Conservation (phyloP, 192 early-diverging fungal genomes). For the Chytriomyces sp. region DNA sequence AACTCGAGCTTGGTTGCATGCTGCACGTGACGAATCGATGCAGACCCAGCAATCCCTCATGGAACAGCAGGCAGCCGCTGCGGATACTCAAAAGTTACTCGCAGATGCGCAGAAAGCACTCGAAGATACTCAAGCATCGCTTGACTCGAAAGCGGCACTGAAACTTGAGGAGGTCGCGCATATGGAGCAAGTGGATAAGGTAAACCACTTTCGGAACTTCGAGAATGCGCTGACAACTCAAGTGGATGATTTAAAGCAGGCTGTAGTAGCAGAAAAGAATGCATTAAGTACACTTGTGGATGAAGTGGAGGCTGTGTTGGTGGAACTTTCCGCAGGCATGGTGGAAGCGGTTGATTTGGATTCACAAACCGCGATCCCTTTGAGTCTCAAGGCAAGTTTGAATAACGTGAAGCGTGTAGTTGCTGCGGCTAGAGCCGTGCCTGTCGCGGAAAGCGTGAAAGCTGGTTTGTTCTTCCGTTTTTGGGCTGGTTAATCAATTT, state of each 20-base stretch:
- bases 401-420: neutral
- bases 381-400: conserved; percentile 1
- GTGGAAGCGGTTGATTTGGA: neutral
- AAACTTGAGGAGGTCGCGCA: neutral
- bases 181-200: neutral
- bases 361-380: neutral
- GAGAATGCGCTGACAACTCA: neutral
- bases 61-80: too few relatives aligned
- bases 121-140: neutral
- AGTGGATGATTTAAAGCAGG: neutral
- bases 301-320: neutral
- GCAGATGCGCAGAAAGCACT: neutral
- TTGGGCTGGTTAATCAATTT: neutral
- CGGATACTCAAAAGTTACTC: too few relatives aligned
- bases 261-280: neutral
- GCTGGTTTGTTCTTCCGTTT: neutral
- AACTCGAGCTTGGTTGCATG: too few relatives aligned
- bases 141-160: neutral
- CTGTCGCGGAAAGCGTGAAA: neutral
- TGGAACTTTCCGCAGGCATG: neutral
- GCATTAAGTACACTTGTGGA: neutral
- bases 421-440: neutral
- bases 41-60: too few relatives aligned
- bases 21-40: too few relatives aligned
- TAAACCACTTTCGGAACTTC: neutral